Evolutionary conservation across 2,329 filamentous ascomycete species (phyloP), one percentile per base, ranked within the genome.

Genomic region (Trichoderma polysporum): DNA sequence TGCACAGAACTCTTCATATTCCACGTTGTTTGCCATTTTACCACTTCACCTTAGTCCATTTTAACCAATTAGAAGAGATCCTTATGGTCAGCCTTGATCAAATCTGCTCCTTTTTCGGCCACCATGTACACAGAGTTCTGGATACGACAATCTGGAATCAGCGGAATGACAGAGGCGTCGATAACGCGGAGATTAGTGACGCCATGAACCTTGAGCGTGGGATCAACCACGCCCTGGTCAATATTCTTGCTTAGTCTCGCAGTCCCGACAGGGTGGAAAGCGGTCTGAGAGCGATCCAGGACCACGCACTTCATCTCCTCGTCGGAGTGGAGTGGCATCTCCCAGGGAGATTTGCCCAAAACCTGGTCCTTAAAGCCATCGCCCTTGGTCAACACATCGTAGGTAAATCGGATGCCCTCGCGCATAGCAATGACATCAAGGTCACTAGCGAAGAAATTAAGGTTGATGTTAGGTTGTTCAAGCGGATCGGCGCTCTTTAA

Each of bases 111-210:
- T 77, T 84, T 88, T 73, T 89, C 86, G 4, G 78, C 86, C 65
- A 88, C 73, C 82, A 85, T 86, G 70, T 89, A 89, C 2, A 88
- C 85, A 2, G 83, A 81, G 66, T 86, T 87, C 73, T 88, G 86
- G 54, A 87, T 87, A 1, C 85, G 81, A n/a, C 77, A 85, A 79
- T 80, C 86, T 66, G 73, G 85, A 74, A 81, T 86, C 73, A 86
- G 78, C 0, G 86, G 86, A 12, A 88, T 83, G 19, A 86, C 75
- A 0, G 83, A 86, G 0, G 85, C 85, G 72, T 88, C 86, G 29
- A 83, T 81, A 10, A 88, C 80, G 4, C 85, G 80, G 1, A 88
- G 78, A 19, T 80, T 82, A 56, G 81, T 79, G 50, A 87, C 75
- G 0, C 85, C 86, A 68, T 85, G 81, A 2, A 88, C 85, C 61